phyloP scores from a whole-genome alignment of 2,329 filamentous ascomycete genomes.

The Paramyrothecium roridum region DNA sequence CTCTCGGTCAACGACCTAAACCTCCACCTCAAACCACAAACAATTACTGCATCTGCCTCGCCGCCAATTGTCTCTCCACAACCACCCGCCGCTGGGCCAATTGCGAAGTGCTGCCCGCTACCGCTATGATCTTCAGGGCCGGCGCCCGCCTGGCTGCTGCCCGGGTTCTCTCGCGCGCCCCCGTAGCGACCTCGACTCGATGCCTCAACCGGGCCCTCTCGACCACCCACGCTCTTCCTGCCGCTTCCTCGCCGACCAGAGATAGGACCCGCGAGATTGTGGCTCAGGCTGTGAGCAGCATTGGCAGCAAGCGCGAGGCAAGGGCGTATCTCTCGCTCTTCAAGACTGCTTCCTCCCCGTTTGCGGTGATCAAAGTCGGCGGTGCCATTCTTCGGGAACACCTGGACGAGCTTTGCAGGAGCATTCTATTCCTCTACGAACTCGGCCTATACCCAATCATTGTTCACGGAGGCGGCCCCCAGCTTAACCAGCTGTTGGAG shows the following conservation, averaged over 20 bases:
- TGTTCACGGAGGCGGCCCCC: slow-evolving; percentile 90
- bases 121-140: slow-evolving; percentile 38
- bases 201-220: slow-evolving; percentile 18
- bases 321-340: too few species aligned
- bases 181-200: slow-evolving; percentile 19
- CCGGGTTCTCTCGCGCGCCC: slow-evolving; percentile 17
- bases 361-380: too few species aligned
- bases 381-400: too few species aligned
- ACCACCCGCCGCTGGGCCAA: too few species aligned
- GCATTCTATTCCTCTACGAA: slow-evolving; percentile 87
- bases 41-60: too few species aligned
- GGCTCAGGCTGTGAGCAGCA: slow-evolving; percentile 75
- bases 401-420: slow-evolving; percentile 85
- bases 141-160: slow-evolving; percentile 38
- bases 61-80: too few species aligned
- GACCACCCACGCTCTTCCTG: slow-evolving; percentile 21
- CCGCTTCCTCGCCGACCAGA: slow-evolving; percentile 3
- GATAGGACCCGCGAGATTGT: slow-evolving; percentile 33
- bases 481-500: slow-evolving; percentile 88
- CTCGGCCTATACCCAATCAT: slow-evolving; percentile 94
- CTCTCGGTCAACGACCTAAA: too few species aligned
- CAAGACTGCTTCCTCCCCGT: too few species aligned
- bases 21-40: too few species aligned
- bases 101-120: slow-evolving; percentile 44
- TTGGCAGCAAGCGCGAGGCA: slow-evolving; percentile 94